These are phyloP conservation scores for Penicillium sp. DNA, from an alignment of 2,329 filamentous ascomycete species.

Conservation along the genomic window DNA sequence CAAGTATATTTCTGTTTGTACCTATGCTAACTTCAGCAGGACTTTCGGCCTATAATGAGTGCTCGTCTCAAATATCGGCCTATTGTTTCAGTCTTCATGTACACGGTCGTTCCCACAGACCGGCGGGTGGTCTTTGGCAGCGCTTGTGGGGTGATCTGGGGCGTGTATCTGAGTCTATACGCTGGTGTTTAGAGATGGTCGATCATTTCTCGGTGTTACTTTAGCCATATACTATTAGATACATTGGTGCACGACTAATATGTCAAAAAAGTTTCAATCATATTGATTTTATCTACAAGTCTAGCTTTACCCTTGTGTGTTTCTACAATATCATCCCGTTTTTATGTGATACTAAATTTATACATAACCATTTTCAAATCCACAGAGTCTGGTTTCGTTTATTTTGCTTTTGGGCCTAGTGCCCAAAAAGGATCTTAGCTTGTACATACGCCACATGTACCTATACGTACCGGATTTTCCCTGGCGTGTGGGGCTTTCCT, in stretches of 20 bases:
- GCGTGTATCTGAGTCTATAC: slow-evolving; percentile 69
- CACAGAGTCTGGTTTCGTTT: no score
- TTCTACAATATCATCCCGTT: no score
- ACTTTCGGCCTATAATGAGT: slow-evolving; percentile 63
- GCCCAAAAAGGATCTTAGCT: no score
- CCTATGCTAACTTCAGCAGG: slow-evolving; percentile 32
- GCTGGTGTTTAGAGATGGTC: slow-evolving; percentile 38
- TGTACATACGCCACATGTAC: no score
- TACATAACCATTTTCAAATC: no score
- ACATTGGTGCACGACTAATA: background rate
- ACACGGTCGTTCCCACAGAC: slow-evolving; percentile 69
- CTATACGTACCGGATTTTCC: no score
- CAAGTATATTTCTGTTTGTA: background rate
- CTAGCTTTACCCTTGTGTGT: background rate
- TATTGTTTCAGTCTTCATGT: slow-evolving; percentile 67
- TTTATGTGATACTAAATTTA: no score
- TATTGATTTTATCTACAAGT: background rate
- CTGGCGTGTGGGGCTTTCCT: no score
- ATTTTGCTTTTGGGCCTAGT: no score
- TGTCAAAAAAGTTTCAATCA: background rate
- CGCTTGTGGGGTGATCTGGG: slow-evolving; percentile 70
- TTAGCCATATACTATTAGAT: background rate
- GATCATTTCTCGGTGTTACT: background rate
- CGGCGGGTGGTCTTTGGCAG: slow-evolving; percentile 69
- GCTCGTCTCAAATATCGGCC: slow-evolving; percentile 76